phyloP scores from a whole-genome alignment of 305 asterid species.

The Rubia occidens region DNA sequence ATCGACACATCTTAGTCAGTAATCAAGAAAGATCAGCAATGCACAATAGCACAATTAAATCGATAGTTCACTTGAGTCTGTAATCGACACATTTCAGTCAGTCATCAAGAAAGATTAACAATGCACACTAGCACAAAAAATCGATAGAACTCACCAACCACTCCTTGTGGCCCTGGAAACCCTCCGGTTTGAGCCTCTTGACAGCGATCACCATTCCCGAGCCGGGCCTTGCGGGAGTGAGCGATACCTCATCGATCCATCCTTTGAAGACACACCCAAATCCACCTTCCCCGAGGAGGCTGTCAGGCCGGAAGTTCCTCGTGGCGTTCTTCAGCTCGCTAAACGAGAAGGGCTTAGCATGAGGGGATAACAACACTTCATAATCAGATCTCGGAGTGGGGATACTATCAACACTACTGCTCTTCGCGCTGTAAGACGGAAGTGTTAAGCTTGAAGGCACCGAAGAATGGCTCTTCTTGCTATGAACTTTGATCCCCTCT shows the following conservation, averaged over 20 bases:
- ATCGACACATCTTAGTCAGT: slow-evolving; percentile 20
- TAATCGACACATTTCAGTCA: slow-evolving; percentile 24
- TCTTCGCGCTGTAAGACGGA: slow-evolving; percentile 42
- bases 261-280: slow-evolving; percentile 92
- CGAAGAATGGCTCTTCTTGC: slow-evolving; percentile 13
- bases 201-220: slow-evolving; percentile 94
- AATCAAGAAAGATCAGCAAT: not conserved
- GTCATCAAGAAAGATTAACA: not conserved
- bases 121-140: not conserved
- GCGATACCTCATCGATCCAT: slow-evolving; percentile 72
- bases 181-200: slow-evolving; percentile 86
- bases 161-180: slow-evolving; percentile 96
- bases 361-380: slow-evolving; percentile 65
- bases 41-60: not conserved
- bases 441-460: slow-evolving; percentile 8
- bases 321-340: slow-evolving; percentile 79
- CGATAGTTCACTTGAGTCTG: slow-evolving; percentile 84
- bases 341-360: slow-evolving; percentile 67
- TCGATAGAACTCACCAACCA: slow-evolving; percentile 57
- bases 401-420: slow-evolving; percentile 45
- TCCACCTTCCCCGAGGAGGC: slow-evolving; percentile 98
- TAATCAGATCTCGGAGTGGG: slow-evolving; percentile 85
- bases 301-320: slow-evolving; percentile 76
- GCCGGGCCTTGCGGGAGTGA: slow-evolving; percentile 68
- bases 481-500: not conserved